Conservation (phyloP, 163 green algal species). For the Coccomyxa subellipsoidea region DNA sequence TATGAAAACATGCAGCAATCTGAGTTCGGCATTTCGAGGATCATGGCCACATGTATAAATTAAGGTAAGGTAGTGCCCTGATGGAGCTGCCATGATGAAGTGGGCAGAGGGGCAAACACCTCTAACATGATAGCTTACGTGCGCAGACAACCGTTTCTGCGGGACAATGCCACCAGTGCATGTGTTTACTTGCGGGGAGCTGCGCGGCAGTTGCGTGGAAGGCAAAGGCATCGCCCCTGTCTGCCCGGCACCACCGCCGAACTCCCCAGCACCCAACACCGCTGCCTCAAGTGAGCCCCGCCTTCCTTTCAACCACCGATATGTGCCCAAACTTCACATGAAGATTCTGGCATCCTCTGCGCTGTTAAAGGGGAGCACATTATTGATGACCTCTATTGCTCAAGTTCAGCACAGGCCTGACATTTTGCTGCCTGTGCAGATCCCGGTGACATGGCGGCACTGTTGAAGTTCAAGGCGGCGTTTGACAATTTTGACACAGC, state of each 20-base stretch:
- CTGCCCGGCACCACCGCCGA: not conserved
- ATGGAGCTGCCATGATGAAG: not conserved
- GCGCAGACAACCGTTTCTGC: not conserved
- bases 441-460: not conserved
- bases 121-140: not conserved
- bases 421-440: not conserved
- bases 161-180: not conserved
- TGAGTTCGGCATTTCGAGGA: too few species aligned
- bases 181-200: not conserved
- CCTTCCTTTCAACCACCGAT: too few species aligned
- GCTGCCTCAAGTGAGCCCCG: not conserved
- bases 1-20: too few species aligned
- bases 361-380: too few species aligned
- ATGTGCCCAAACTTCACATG: too few species aligned
- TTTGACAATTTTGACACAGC: not conserved
- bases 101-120: not conserved
- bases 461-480: not conserved
- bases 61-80: too few species aligned
- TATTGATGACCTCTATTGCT: too few species aligned
- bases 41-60: too few species aligned
- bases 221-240: not conserved
- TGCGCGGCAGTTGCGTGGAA: not conserved
- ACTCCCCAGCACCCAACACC: not conserved
- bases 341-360: too few species aligned
- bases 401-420: too few species aligned